Base-by-base conservation (phyloP, 495 filamentous ascomycete species). In the Neurospora hispaniola region DNA sequence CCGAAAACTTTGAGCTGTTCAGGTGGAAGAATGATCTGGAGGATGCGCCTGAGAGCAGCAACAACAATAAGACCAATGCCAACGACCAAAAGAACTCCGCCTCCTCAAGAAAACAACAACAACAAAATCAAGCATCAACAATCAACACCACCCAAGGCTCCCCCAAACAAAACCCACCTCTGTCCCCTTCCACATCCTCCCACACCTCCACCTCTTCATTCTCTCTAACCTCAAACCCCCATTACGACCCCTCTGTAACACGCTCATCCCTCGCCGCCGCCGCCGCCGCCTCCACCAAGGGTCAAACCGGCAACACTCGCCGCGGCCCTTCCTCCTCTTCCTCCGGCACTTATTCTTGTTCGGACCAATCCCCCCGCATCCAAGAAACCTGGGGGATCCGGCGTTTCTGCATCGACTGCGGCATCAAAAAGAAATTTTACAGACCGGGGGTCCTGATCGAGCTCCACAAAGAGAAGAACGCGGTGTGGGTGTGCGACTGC, bases 401-500 rank as follows among this genome's bases (percentile, higher is more conserved):
- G 1, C 73, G 79, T 1, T 80, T 76, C 68, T 81, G 79, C 69
- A 71, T 80, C 31, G 70, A 75, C 10, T 81, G 79, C 69, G 79
- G 79, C 23, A 74, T 80, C 14, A 42, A 39, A 40, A 74, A 75
- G 42, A 42, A 48, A 2, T 76, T 70, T 18, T 81, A 81, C 42
- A 3, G 42, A 0, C 77, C 79, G 0, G 72, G 74, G 1, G 78
- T 78, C 14, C 59, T 80, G 5, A 79, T 81, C 16, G 73, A 79
- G 43, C 48, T 79, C 40, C 72, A 54, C 4, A 71, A 70, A 62
- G 48, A 71, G 27, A 74, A 73, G 27, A 72, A 76, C 8, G 78
- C 77, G 12, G 46, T 74, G 41, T 81, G 79, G 79, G 73, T 81
- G 10, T 81, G 79, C 73, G 10, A 71, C 4, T 81, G 79, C 73